Conservation (phyloP, 805 yeast genomes). For the Schwanniomyces polymorphus region DNA sequence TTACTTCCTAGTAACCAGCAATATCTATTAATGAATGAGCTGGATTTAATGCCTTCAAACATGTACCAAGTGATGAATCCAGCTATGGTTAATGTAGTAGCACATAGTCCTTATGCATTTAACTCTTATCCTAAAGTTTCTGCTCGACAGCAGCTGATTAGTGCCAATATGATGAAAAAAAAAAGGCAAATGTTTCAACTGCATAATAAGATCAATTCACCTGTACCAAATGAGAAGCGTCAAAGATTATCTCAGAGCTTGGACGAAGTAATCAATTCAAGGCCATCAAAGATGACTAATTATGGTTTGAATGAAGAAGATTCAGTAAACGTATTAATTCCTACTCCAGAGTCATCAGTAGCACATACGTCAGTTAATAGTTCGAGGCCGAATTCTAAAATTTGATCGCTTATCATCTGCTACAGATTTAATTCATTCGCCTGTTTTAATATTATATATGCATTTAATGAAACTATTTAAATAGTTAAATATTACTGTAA, state of each 20-base stretch:
- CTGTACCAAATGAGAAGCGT: conserved; percentile 6
- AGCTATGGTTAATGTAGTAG: conserved; percentile 4
- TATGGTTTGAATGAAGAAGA: conserved; percentile 6
- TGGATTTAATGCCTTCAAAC: conserved; percentile 7
- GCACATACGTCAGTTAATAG: conserved; percentile 8
- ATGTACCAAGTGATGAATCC: conserved; percentile 17
- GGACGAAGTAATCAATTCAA: conserved; percentile 11
- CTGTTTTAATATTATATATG: conserved; percentile 1
- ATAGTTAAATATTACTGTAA: conserved; percentile 27
- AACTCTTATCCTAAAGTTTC: conserved; percentile 14
- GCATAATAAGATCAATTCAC: conserved; percentile 1
- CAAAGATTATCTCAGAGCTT: conserved; percentile 1
- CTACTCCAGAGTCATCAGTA: conserved; percentile 17
- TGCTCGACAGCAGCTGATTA: conserved; percentile 30
- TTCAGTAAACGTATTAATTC: conserved; percentile 10
- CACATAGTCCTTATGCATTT: conserved; percentile 3
- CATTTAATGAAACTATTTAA: neutral
- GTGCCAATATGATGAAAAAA: conserved; percentile 34
- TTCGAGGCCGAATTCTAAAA: neutral
- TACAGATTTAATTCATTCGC: neutral
- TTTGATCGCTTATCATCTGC: neutral
- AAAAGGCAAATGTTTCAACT: conserved; percentile 23
- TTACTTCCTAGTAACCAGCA: conserved; percentile 9
- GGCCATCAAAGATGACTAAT: conserved; percentile 9
- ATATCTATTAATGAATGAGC: conserved; percentile 19